Conservation (phyloP, 257 asterid genomes). For the Prunella vulgaris region DNA sequence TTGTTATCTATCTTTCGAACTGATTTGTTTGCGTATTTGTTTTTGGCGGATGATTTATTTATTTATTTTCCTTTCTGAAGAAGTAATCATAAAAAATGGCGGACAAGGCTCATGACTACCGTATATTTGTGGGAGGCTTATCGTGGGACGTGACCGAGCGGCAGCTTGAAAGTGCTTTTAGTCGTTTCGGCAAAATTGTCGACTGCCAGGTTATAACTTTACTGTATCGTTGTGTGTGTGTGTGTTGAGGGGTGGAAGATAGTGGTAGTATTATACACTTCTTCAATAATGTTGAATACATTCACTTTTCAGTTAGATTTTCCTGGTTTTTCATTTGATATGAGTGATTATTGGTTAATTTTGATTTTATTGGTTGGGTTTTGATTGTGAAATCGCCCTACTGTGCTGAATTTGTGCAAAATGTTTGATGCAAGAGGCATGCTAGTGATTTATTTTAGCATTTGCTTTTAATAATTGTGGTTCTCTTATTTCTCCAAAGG, state of each 20-base stretch:
- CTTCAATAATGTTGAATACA: background rate
- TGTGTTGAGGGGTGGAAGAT: background rate
- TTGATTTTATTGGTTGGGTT: background rate
- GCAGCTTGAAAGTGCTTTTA: conserved; percentile 78
- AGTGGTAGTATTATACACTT: background rate
- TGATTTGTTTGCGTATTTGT: conserved; percentile 8
- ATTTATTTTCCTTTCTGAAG: background rate
- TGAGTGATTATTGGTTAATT: background rate
- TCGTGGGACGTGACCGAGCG: conserved; percentile 85
- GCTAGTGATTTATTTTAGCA: background rate
- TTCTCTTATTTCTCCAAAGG: background rate
- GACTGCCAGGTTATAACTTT: conserved; percentile 70
- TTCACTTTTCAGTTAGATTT: background rate
- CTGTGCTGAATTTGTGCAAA: too few species aligned
- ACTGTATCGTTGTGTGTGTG: background rate
- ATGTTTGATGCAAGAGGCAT: background rate
- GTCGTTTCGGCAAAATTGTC: conserved; percentile 79
- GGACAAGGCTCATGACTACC: conserved; percentile 74
- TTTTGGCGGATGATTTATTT: conserved; percentile 18
- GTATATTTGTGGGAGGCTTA: conserved; percentile 90
- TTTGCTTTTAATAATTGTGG: background rate
- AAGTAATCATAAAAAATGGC: conserved; percentile 38
- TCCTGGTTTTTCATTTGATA: background rate
- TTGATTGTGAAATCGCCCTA: background rate
- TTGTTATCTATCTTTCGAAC: background rate